phyloP scores from a whole-genome alignment of 139 green algal genomes.

The Chlorella sp. region DNA sequence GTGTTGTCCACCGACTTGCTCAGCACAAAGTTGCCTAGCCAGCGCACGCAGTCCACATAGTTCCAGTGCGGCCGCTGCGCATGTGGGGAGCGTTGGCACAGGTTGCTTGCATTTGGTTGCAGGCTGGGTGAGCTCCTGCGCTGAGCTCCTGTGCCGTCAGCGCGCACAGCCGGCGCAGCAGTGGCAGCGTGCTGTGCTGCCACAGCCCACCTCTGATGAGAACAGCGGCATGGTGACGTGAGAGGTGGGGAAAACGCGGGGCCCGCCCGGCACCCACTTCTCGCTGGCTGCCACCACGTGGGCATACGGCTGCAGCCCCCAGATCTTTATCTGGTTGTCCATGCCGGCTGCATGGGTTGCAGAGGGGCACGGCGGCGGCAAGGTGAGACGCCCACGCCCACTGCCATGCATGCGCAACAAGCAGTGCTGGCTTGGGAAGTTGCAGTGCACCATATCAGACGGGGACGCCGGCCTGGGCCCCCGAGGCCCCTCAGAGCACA shows the following conservation, averaged over 20 bases:
- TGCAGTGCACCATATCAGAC: background rate
- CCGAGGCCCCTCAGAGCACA: background rate
- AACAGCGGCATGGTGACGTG: conserved; percentile 45
- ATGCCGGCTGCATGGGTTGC: conserved; percentile 52
- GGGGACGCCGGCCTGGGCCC: background rate
- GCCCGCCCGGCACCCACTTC: background rate
- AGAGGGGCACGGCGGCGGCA: background rate
- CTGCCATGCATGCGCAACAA: too few relatives aligned
- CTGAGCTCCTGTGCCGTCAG: background rate
- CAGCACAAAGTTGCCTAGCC: conserved; percentile 77
- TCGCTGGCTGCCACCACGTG: conserved; percentile 34
- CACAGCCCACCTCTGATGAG: conserved; percentile 32
- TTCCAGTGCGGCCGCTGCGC: conserved; percentile 68
- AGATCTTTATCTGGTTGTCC: conserved; percentile 82
- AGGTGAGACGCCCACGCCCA: background rate
- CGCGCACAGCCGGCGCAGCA: background rate
- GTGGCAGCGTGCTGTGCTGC: background rate
- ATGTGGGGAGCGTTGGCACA: background rate
- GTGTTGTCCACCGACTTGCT: conserved; percentile 70
- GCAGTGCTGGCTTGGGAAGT: too few relatives aligned
- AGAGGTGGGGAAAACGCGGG: conserved; percentile 30
- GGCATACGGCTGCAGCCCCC: conserved; percentile 42
- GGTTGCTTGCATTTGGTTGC: background rate
- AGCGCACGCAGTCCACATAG: conserved; percentile 88
- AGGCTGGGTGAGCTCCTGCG: background rate